Evolutionary conservation across 2,329 filamentous ascomycete species (phyloP), one percentile per base, ranked within the genome.

Genomic region (Trichoderma sp.): DNA sequence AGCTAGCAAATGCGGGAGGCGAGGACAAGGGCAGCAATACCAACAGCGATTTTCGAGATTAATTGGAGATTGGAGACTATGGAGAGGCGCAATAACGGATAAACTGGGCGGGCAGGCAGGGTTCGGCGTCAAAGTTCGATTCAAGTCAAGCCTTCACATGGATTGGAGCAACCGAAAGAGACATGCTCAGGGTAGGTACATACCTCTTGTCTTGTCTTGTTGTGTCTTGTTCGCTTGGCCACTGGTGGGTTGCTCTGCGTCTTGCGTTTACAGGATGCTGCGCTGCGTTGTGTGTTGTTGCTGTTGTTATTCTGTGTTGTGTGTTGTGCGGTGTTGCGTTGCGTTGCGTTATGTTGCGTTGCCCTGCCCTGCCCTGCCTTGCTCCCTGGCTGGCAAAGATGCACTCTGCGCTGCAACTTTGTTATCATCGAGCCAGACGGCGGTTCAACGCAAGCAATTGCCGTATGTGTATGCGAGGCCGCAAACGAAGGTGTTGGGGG

Each of bases 1-100:
- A 28, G 50, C 67, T 63, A 70, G 67, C 62, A 34, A 62, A 70
- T 63, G 67, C 58, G 67, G 67, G 67, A 70, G 67, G 67, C 65
- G 65, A 68, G 55, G 65, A 68, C 65, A 20, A 59, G 65, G 65
- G 53, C 55, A 39, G 26, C 65, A 68, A 68, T 47, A 59, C 53
- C 59, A 43, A 47, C 65, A 34, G 65, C 65, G 65, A 61, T 68
- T 59, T 20, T 68, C 34, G 65, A 68, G 34, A 59, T 68, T 59
- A 17, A 47, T 26, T 65, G 62, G 62, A 65, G 43, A 65, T 65
- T 34, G 26, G 32, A 23, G 17, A 23, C 26, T 15, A 36, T 36
- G 39, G 39, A 50, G 36, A 43, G 39, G 62, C 53, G 65, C 53
- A 68, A 68, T 47, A 47, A 32, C 65, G 53, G 53, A 59, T 68